Evolutionary conservation across 1,284 basidiomycete genomes (phyloP), one percentile per base, ranked within the genome.

Genomic region (Coriolopsis trogii): DNA sequence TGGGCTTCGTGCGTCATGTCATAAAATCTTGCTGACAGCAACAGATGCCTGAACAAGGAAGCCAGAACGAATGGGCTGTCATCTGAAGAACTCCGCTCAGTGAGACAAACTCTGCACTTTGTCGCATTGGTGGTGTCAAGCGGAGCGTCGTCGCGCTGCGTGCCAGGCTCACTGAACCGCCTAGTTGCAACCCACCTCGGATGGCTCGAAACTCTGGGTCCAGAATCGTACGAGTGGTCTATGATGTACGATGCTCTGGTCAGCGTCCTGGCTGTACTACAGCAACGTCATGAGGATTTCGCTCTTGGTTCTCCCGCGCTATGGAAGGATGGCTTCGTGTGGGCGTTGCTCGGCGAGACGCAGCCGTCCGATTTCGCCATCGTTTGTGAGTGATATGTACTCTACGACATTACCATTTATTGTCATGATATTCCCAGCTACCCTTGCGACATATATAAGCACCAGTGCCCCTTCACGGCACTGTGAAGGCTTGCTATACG

Each of bases 381-480:
- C 15, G 70, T 71, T 10, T 67, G 76, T 78, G 28, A 59, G 66
- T 51, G 3, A n/a, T n/a, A n/a, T 30, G 28, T 7, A n/a, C 1
- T 34, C n/a, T 5, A 2, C 1, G n/a, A n/a, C n/a, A n/a, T n/a
- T n/a, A n/a, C n/a, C n/a, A n/a, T n/a, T n/a, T n/a, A n/a, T n/a
- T n/a, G n/a, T n/a, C n/a, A n/a, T n/a, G n/a, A n/a, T n/a, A n/a
- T n/a, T n/a, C n/a, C n/a, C n/a, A 87, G 84, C 76, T 47, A 72
- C 76, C 6, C 75, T 87, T 56, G 72, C 85, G 7, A 63, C 73
- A 28, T 81, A 79, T 58, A 61, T 85, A 29, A 53, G 69, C 10
- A 64, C 51, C 7, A 56, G 64, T 12, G 58, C 65, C 12, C 52
- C 53, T 12, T 55, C 58, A 16, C 50, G 38, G n/a, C 37, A 54